Evolutionary conservation across 2,329 filamentous ascomycete genomes (phyloP), one percentile per base, ranked within the genome.

Genomic region (Xylaria sp.): DNA sequence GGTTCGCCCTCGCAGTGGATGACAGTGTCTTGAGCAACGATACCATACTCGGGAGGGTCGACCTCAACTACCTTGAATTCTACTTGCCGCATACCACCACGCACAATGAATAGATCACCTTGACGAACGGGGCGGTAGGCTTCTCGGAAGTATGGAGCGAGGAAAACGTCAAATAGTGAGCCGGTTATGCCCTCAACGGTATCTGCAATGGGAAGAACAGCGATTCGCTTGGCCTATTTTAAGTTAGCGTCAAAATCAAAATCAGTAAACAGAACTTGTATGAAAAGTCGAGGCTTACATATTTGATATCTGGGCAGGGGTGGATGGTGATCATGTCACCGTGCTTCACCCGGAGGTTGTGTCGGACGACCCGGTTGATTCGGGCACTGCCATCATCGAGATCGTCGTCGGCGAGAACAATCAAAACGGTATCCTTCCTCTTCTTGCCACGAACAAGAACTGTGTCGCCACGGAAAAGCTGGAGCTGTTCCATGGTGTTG

Each of bases 31-130:
- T 99, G 96, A 69, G 96, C 96, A 68, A 99, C 96, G 73, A 99
- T 99, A 76, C 97, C 97, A 79, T 97, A 98, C 86, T 99, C 96
- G 74, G 96, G 96, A 55, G 96, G 94, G 78, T 99, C 96, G 58
- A 99, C 94, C 84, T 99, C 96, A 57, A 99, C 95, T 50, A 99
- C 95, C 88, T 99, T 99, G 87, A 99, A 99, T 81, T 99, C 96
- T 42, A 99, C 96, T 83, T 98, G 95, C 82, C 96, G 91, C 96
- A 99, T 99, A 80, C 94, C 95, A 84, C 95, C 96, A 78, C 96
- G 92, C 70, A 96, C 93, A 81, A 94, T 98, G 88, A 99, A 99
- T 66, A 98, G 89, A 79, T 99, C 96, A 77, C 96, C 96, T 87
- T 98, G 96, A 81, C 94, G 92, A 70, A 99, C 94, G 65, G 96